Conservation (phyloP, 345 rosid species). For the Geranium rotundifolium region DNA sequence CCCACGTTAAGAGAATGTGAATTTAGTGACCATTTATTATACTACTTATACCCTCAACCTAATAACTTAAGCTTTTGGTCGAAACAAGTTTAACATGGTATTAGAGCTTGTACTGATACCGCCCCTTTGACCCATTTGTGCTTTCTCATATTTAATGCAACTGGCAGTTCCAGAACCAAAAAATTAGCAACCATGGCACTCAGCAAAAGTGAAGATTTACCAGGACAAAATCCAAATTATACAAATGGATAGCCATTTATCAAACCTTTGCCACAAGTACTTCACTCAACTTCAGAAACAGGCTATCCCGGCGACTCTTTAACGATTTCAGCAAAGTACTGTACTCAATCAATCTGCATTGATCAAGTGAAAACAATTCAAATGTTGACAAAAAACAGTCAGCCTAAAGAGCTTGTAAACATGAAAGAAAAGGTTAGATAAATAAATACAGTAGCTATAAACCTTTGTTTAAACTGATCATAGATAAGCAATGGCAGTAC, state of each 20-base stretch:
- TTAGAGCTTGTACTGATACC: no score
- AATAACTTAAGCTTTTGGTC: no score
- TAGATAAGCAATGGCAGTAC: constrained; percentile 17
- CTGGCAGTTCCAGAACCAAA: no score
- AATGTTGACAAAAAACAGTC: no score
- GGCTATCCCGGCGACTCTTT: constrained; percentile 45
- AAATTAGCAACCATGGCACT: neutral
- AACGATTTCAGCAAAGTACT: constrained; percentile 42
- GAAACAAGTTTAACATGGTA: no score
- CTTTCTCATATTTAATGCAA: no score
- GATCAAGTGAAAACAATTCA: no score
- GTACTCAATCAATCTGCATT: constrained; percentile 55
- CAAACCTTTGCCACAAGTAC: constrained; percentile 72
- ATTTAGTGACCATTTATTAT: no score
- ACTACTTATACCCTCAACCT: no score
- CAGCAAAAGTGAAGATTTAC: neutral
- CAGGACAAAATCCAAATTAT: neutral
- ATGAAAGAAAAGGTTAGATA: neutral
- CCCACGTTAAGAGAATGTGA: no score
- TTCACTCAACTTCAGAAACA: constrained; percentile 43
- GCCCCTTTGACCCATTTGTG: no score
- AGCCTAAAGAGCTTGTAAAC: no score
- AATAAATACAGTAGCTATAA: neutral
- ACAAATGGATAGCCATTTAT: neutral
- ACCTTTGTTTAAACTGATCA: neutral